phyloP scores from a whole-genome alignment of 495 filamentous ascomycete genomes.

The Aspergillus coremiiformis region DNA sequence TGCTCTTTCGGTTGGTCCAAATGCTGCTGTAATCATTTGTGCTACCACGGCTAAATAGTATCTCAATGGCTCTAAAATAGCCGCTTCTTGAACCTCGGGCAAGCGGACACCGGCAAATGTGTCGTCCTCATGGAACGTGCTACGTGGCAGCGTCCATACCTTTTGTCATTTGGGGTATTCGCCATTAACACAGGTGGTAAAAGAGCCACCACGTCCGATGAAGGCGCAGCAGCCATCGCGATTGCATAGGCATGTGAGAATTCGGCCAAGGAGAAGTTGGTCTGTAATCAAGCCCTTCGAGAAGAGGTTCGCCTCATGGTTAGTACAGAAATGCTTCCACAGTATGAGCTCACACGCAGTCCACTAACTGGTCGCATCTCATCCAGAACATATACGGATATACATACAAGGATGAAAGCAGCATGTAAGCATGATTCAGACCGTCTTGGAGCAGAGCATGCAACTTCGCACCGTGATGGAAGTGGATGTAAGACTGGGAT shows the following conservation, averaged over 20 bases:
- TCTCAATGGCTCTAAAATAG: slow-evolving; percentile 1
- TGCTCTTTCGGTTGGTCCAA: not conserved
- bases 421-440: slow-evolving; percentile 6
- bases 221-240: slow-evolving; percentile 14
- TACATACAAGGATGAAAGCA: slow-evolving; percentile 13
- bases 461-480: slow-evolving; percentile 4
- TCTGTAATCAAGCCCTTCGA: not conserved
- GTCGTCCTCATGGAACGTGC: not conserved
- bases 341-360: not conserved
- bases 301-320: slow-evolving; percentile 1
- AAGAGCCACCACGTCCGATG: slow-evolving; percentile 10
- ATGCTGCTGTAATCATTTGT: too few relatives aligned
- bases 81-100: slow-evolving; percentile 2
- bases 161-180: not conserved
- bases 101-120: not conserved
- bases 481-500: slow-evolving; percentile 6
- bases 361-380: slow-evolving; percentile 4
- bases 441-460: not conserved
- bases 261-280: slow-evolving; percentile 5
- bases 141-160: slow-evolving; percentile 8
- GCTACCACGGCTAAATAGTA: too few relatives aligned
- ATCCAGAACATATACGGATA: slow-evolving; percentile 16
- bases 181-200: slow-evolving; percentile 3
- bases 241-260: slow-evolving; percentile 9
- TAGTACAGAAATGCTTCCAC: slow-evolving; percentile 6